Conservation (phyloP, 306 rosid species). For the Sindora glabra region DNA sequence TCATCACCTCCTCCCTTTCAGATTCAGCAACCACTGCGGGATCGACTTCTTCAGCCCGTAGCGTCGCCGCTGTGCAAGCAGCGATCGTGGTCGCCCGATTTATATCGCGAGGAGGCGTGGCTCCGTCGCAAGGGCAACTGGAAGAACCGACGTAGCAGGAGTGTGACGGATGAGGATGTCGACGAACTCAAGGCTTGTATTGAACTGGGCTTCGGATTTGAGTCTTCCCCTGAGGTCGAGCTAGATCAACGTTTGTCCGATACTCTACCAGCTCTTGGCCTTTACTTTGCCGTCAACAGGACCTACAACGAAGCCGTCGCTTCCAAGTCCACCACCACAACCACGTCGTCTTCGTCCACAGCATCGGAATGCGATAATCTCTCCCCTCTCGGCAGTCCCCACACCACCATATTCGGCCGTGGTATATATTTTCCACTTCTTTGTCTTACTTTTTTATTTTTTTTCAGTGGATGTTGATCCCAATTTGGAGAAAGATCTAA, state of each 20-base stretch:
- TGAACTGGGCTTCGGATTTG: slow-evolving; percentile 82
- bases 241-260: slow-evolving; percentile 56
- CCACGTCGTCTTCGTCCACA: slow-evolving; percentile 38
- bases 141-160: slow-evolving; percentile 62
- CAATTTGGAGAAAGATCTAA: too few species aligned
- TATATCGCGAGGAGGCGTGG: slow-evolving; percentile 80
- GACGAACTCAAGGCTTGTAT: slow-evolving; percentile 90
- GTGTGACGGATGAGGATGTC: slow-evolving; percentile 81
- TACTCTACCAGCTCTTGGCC: slow-evolving; percentile 75
- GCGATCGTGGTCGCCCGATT: slow-evolving; percentile 88
- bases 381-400: slow-evolving; percentile 62
- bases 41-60: background rate
- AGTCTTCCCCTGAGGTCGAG: slow-evolving; percentile 44
- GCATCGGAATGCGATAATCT: slow-evolving; percentile 53
- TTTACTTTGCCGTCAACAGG: slow-evolving; percentile 74
- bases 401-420: slow-evolving; percentile 32
- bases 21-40: slow-evolving; percentile 14
- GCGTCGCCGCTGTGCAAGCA: slow-evolving; percentile 78
- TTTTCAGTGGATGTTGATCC: too few species aligned
- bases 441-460: too few species aligned
- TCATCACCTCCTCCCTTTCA: slow-evolving; percentile 5
- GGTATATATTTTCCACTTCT: slow-evolving; percentile 17
- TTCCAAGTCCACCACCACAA: slow-evolving; percentile 11
- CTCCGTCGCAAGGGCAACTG: slow-evolving; percentile 60
- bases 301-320: slow-evolving; percentile 38